These are phyloP conservation scores for Arctium lappa DNA, from an alignment of 129 eudicot species.

Conservation along the genomic window DNA sequence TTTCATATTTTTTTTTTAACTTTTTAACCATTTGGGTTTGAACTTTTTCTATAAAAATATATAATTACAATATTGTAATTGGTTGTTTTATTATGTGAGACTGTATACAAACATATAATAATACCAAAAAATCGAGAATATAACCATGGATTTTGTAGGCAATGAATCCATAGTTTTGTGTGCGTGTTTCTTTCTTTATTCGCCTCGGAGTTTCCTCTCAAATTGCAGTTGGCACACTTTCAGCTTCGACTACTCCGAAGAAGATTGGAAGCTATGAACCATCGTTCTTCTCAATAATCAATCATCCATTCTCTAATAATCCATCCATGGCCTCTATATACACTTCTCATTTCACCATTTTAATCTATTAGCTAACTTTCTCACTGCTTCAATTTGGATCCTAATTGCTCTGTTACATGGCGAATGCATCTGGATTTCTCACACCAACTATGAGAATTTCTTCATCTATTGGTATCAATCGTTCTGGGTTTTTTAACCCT, in stretches of 20 bases:
- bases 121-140: background rate
- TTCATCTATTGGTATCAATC: conserved; percentile 40
- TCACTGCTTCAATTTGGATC: conserved; percentile 17
- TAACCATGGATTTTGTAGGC: conserved; percentile 11
- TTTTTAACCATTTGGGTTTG: background rate
- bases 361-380: background rate
- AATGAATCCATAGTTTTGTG: conserved; percentile 23
- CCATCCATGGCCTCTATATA: conserved; percentile 17
- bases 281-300: conserved; percentile 19
- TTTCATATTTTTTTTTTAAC: no score
- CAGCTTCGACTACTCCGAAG: conserved; percentile 48
- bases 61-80: background rate
- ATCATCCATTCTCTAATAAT: conserved; percentile 5
- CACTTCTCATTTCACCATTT: conserved; percentile 1
- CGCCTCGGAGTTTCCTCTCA: conserved; percentile 35
- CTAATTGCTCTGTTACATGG: conserved; percentile 35
- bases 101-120: background rate
- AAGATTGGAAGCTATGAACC: conserved; percentile 7
- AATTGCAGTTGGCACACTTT: conserved; percentile 31
- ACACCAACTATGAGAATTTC: conserved; percentile 41
- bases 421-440: conserved; percentile 61
- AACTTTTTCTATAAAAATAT: no score
- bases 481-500: conserved; percentile 43
- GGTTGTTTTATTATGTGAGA: conserved; percentile 27
- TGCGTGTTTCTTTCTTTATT: background rate